Evolutionary conservation across 2,329 filamentous ascomycete genomes (phyloP).

Genomic region (Epichloe gansuensis): DNA sequence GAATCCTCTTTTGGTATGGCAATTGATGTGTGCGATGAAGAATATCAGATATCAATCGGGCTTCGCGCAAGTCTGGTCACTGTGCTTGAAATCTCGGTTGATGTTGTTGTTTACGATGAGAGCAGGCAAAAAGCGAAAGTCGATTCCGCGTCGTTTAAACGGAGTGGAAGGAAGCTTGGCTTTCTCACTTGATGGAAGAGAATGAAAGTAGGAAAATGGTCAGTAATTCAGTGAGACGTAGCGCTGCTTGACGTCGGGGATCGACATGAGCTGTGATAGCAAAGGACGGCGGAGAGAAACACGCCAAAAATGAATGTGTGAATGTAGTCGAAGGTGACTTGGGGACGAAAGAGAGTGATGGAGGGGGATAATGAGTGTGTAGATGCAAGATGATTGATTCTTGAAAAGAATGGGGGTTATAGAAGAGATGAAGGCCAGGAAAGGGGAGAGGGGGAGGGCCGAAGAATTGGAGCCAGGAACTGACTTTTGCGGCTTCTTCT

Average conservation of each 20-base stretch:
- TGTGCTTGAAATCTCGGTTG: neutral
- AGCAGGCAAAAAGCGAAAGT: constrained; percentile 16
- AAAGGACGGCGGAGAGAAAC: constrained; percentile 4
- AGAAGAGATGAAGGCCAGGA: constrained; percentile 9
- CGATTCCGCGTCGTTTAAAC: constrained; percentile 18
- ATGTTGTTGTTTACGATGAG: neutral
- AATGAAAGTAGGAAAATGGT: constrained; percentile 11
- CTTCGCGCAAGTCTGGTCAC: neutral
- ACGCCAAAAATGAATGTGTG: constrained; percentile 19
- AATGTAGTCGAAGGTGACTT: constrained; percentile 2
- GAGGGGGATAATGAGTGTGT: neutral
- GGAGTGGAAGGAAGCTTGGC: constrained; percentile 19
- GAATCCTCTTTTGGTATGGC: neutral
- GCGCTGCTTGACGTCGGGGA: constrained; percentile 8
- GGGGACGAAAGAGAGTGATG: neutral
- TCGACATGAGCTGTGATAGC: constrained; percentile 7
- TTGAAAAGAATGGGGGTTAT: constrained; percentile 9
- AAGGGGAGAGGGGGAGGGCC: neutral
- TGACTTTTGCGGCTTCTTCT: neutral
- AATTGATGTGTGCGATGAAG: neutral
- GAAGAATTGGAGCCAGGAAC: constrained; percentile 5
- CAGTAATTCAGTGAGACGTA: constrained; percentile 7
- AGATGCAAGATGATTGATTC: neutral
- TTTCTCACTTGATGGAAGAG: constrained; percentile 18
- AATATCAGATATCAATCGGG: neutral